These are phyloP conservation scores for Gaeumannomyces sp. DNA, from an alignment of 2,329 filamentous ascomycete genomes.

Conservation along the genomic window DNA sequence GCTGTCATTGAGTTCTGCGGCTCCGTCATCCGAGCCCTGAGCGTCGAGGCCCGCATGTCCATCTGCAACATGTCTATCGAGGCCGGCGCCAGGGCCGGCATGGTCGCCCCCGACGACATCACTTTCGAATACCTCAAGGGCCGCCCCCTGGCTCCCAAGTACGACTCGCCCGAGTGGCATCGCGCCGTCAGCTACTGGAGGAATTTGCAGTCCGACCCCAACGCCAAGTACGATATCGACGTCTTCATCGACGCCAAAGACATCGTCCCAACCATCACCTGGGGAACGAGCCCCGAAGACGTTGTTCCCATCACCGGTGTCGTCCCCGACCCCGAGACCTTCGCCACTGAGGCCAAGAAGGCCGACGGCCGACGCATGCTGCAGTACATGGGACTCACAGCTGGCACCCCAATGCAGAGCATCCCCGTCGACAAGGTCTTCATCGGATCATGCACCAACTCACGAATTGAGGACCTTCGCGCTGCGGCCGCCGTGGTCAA, in stretches of 20 bases:
- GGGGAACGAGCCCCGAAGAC: slow-evolving; percentile 95
- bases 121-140: slow-evolving; percentile 96
- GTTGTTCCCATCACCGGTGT: slow-evolving; percentile 87
- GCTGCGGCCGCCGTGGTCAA: slow-evolving; percentile 80
- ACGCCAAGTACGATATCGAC: slow-evolving; percentile 83
- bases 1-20: slow-evolving; percentile 97
- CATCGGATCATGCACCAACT: slow-evolving; percentile 96
- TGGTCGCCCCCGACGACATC: slow-evolving; percentile 90
- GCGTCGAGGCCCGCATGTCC: slow-evolving; percentile 97
- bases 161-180: slow-evolving; percentile 82
- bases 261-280: slow-evolving; percentile 87
- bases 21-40: slow-evolving; percentile 80
- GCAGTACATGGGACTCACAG: slow-evolving; percentile 90
- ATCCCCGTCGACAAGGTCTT: slow-evolving; percentile 92
- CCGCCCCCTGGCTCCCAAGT: slow-evolving; percentile 78
- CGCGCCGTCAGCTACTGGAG: slow-evolving; percentile 85
- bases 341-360: slow-evolving; percentile 74
- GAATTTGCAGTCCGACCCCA: slow-evolving; percentile 76
- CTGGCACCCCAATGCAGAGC: slow-evolving; percentile 89
- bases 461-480: slow-evolving; percentile 90
- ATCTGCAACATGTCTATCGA: slow-evolving; percentile 99
- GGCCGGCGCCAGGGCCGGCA: slow-evolving; percentile 87
- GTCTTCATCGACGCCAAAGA: slow-evolving; percentile 89
- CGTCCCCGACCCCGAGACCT: slow-evolving; percentile 88
- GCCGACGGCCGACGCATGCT: slow-evolving; percentile 72